Percentiles rank a stretch among this genome's conserved stretches.
phyloP scores from a whole-genome alignment of 2,329 filamentous ascomycete species.

The Orbilia oligospora region DNA sequence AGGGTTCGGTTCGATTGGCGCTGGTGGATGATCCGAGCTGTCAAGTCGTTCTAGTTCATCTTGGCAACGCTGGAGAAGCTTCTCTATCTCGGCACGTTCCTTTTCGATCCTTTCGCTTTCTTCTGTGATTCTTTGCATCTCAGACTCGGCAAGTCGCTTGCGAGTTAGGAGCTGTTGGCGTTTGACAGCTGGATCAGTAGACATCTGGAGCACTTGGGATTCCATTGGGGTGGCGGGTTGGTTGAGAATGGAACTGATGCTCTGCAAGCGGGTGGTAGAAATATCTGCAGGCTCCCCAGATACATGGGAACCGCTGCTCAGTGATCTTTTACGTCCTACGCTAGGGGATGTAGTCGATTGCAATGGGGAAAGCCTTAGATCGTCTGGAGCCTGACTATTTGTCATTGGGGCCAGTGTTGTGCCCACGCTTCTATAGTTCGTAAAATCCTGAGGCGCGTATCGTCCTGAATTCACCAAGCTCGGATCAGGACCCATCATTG shows the following conservation, averaged over 20 bases:
- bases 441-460: constrained; percentile 58
- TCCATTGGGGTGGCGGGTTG: constrained; percentile 48
- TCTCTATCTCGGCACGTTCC: constrained; percentile 39
- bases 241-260: constrained; percentile 54
- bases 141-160: constrained; percentile 52
- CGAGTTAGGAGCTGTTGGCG: constrained; percentile 53
- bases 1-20: constrained; percentile 41
- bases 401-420: constrained; percentile 52
- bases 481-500: constrained; percentile 55
- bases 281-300: constrained; percentile 40
- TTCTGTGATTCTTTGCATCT: constrained; percentile 46
- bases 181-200: constrained; percentile 40
- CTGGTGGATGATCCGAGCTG: constrained; percentile 21
- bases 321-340: constrained; percentile 41
- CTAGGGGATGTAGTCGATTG: constrained; percentile 40
- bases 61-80: constrained; percentile 38
- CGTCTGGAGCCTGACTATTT: constrained; percentile 31
- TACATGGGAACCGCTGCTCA: constrained; percentile 48
- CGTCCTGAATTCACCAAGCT: constrained; percentile 34
- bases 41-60: constrained; percentile 39
- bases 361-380: constrained; percentile 48
- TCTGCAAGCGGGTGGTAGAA: constrained; percentile 41
- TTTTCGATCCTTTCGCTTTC: constrained; percentile 46
- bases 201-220: constrained; percentile 50
- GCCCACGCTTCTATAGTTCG: constrained; percentile 44